Evolutionary conservation across 2,329 filamentous ascomycete genomes (phyloP), one percentile per base, ranked within the genome.

Genomic region (Podosphaera leucotricha): DNA sequence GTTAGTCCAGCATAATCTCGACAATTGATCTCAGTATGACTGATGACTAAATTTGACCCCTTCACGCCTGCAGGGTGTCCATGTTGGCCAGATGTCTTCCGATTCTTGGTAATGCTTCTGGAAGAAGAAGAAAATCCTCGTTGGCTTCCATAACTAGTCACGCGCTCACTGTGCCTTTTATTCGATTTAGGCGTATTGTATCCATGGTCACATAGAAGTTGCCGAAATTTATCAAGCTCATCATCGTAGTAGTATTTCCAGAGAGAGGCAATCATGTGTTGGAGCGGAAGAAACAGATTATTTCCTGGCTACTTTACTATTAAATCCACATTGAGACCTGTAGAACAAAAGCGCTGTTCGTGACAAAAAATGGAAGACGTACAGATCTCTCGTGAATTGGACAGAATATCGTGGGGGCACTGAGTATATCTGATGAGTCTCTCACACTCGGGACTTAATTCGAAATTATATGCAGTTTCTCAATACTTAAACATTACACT

Each of bases 161-260:
- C 59, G 60, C 56, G 56, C 47, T 54, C 60, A 57, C 35, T 54
- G 65, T 69, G 64, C 55, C 67, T 72, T 61, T 71, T 74, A 56
- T 69, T 62, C 21, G 37, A 21, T 24, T 36, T 15, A 2, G 24
- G 30, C 35, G 13, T 39, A 35, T 56, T 55, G 53, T 67, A 70
- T 58, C 70, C 68, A 63, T 78, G 70, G 61, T 74, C 75, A 58
- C 77, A 77, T 71, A 98, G 72, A 59, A 92, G 73, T 67, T 79
- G 80, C 66, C 81, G 80, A 72, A 98, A 95, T 60, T 68, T 76
- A 61, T 92, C 86, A 75, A 93, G 80, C 75, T 98, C 85, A 72
- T 94, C 82, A 75, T 94, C 80, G 69, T 92, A 80, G 62, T 87
- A 95, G 62, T 75, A 83, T 72, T 85, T 86, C 87, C 87, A 94